phyloP scores from a whole-genome alignment of 2,329 filamentous ascomycete genomes.

The Neurospora sp. region DNA sequence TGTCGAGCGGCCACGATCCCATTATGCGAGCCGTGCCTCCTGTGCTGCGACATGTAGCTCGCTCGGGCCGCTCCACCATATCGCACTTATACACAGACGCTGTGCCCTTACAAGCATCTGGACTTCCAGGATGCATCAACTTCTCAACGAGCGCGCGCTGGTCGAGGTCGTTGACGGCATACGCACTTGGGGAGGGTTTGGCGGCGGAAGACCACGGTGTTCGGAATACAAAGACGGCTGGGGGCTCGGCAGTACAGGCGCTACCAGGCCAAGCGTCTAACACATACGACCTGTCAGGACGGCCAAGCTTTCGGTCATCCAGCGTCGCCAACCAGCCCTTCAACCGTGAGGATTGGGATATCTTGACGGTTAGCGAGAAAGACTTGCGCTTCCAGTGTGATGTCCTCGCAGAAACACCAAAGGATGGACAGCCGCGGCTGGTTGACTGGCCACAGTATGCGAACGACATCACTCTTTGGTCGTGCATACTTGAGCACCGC shows the following conservation, averaged over 20 bases:
- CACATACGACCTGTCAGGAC: background rate
- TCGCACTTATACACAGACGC: background rate
- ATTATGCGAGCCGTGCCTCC: constrained; percentile 5
- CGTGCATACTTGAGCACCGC: constrained; percentile 22
- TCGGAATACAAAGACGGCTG: background rate
- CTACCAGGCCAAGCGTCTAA: background rate
- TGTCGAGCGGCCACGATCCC: constrained; percentile 1
- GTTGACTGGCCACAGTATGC: constrained; percentile 20
- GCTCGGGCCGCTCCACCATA: background rate
- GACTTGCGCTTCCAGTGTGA: constrained; percentile 19
- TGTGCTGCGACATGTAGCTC: background rate
- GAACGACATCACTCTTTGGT: constrained; percentile 23
- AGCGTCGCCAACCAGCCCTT: background rate
- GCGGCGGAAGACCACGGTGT: background rate
- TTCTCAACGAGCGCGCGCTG: background rate
- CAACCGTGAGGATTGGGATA: constrained; percentile 15
- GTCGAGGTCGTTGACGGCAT: background rate
- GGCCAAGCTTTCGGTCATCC: background rate
- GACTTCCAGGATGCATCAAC: background rate
- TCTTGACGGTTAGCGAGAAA: constrained; percentile 17
- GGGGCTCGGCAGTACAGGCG: background rate
- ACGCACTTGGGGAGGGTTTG: background rate
- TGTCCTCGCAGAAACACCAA: background rate
- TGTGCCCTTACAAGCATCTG: background rate
- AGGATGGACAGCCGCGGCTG: constrained; percentile 5